Evolutionary conservation across 352 stramenopile genomes (phyloP), one percentile per base, ranked within the genome.

Genomic region (Pythium plurisporium): DNA sequence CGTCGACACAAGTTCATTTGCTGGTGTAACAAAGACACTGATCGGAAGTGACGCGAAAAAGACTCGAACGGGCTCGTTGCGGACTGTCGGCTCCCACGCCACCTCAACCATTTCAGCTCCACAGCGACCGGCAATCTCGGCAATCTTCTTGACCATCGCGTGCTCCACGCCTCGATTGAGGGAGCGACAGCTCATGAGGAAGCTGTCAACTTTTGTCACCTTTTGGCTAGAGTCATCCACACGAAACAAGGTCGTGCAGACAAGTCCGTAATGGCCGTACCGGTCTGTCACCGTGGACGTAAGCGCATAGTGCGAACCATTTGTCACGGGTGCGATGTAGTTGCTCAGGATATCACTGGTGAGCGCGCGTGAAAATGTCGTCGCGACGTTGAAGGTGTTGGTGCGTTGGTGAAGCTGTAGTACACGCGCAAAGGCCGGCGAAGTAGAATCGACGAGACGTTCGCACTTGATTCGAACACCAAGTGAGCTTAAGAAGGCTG

Each of bases 191-290:
- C 82, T 91, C 23, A 89, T 73, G 23, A 91, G 49, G 42, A 89
- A 84, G 54, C 76, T 85, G 43, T 86, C 68, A 1, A 88, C 66
- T 22, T 40, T 27, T 11, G 33, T 27, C 3, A 36, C 10, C 36
- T 29, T 51, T 9, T 1, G 14, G 12, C 34, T 3, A 55, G n/a
- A 8, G 36, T n/a, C 26, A 23, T 44, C 25, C 31, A 61, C 23
- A 11, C 58, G 76, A 48, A 68, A 85, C 15, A 82, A 56, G 43
- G 65, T 59, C 20, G 72, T 62, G 36, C 72, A 78, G 14, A 91
- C 81, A 1, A 91, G 69, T 3, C 81, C 81, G 20, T 91, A 91
- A 52, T 91, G 81, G 17, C 81, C 81, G 36, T 86, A 89, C 14
- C 79, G 75, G 40, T 91, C 81, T 0, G 81, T 89, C 56, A 89